Base-by-base conservation (phyloP, 2,329 filamentous ascomycete genomes). In the Penicillium janthinellum region DNA sequence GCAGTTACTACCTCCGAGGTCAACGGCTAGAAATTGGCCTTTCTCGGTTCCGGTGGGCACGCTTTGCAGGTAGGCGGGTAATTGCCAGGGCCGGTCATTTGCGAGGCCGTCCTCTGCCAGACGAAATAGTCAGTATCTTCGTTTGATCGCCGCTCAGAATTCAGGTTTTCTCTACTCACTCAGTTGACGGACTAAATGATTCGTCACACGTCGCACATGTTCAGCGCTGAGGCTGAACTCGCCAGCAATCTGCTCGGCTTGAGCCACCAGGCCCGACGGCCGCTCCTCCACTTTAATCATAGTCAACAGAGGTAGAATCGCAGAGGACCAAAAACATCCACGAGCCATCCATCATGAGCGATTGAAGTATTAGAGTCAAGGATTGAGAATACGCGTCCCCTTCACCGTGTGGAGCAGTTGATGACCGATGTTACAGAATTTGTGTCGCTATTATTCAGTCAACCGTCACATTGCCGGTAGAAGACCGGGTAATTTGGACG, bases 1-100 rank as follows among this genome's bases (percentile, higher is more conserved):
- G 48, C 63, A 68, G 39, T 68, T 68, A 22, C 59, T 67, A 15
- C 66, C 66, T 2, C 66, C 66, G 14, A 68, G 63, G 41, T 68
- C 66, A 15, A 68, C 61, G 2, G 64, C 66, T 4, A 68, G 49
- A 48, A 65, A 65, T 10, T 48, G 55, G 17, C 65, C 65, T 37
- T 52, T 63, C 49, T 67, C 65, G 10, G 42, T 20, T 10, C 65
- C 65, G 6, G 57, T 65, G 7, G 65, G 64, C 7, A 67, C 55
- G 10, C 47, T 62, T 48, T 22, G 56, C 7, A 67, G 52, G 35
- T 64, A 67, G 49, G 62, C 51, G 3, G 64, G 65, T 37, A 67
- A 39, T 34, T 67, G 65, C 62, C 62, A 67, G 35, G 53, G 51
- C 14, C 64, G 60, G 15, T 59, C 31, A 38, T 65, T 58, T 25